phyloP scores from a whole-genome alignment of 164 flowering plant genomes.

The Vitis cinerea region DNA sequence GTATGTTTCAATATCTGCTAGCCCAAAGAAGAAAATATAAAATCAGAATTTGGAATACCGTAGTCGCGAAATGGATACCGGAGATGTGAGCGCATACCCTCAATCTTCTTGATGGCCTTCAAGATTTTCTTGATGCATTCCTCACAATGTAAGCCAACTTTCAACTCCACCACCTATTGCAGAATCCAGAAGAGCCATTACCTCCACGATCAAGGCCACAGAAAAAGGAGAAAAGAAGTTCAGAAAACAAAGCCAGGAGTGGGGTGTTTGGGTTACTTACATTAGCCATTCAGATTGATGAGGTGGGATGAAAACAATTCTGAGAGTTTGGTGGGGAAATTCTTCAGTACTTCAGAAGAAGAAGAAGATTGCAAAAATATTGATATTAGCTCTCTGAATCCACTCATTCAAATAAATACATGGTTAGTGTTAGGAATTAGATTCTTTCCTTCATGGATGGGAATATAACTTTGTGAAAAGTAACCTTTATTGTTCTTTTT shows the following conservation, averaged over 20 bases:
- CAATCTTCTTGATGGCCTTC: slow-evolving; percentile 85
- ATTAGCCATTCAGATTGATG: slow-evolving; percentile 17
- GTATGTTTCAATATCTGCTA: slow-evolving; percentile 77
- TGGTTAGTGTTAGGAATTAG: slow-evolving; percentile 7
- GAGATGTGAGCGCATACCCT: slow-evolving; percentile 43
- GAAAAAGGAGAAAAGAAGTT: neutral
- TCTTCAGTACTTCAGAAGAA: no score
- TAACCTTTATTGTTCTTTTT: neutral
- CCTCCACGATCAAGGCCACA: neutral
- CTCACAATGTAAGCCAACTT: slow-evolving; percentile 82
- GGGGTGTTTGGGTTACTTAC: slow-evolving; percentile 5
- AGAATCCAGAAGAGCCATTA: neutral
- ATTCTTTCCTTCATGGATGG: slow-evolving; percentile 23
- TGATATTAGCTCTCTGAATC: no score
- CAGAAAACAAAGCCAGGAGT: neutral
- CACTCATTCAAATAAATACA: neutral
- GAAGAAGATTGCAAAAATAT: no score
- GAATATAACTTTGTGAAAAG: slow-evolving; percentile 10
- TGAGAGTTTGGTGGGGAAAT: neutral
- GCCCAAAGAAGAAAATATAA: neutral
- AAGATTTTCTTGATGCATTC: slow-evolving; percentile 89
- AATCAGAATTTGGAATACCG: neutral
- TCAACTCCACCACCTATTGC: slow-evolving; percentile 77
- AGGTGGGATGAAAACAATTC: neutral
- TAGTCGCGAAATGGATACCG: neutral